These are phyloP conservation scores for Prunus mume DNA, from an alignment of 306 rosid genomes.

Conservation along the genomic window DNA sequence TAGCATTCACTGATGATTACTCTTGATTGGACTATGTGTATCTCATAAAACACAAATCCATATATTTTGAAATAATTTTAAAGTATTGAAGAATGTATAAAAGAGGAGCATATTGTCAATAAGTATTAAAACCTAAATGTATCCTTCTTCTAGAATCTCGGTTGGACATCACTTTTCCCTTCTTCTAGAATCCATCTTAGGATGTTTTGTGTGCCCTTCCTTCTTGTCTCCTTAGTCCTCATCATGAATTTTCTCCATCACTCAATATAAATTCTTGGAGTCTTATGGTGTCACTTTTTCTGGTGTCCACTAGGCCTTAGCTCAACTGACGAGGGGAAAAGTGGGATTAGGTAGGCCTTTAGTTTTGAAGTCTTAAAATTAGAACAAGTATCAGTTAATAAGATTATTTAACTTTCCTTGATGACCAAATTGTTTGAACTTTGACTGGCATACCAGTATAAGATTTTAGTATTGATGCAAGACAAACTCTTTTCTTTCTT, in stretches of 20 bases:
- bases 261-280: neutral
- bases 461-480: neutral
- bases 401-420: neutral
- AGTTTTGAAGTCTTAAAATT: neutral
- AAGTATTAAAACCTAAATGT: too few relatives aligned
- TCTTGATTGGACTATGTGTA: too few relatives aligned
- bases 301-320: neutral
- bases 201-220: neutral
- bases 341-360: neutral
- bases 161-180: neutral
- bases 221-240: neutral
- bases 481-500: neutral
- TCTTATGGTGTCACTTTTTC: neutral
- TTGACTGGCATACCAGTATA: neutral
- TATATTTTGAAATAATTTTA: too few relatives aligned
- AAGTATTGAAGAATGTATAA: too few relatives aligned
- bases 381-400: neutral
- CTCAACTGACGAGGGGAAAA: neutral
- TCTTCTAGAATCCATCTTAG: neutral
- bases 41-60: too few relatives aligned
- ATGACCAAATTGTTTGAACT: conserved; percentile 3
- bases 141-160: too few relatives aligned
- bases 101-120: neutral
- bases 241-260: neutral
- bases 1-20: too few relatives aligned